A percentile compares a stretch with the other conserved stretches of the same genome.
Evolutionary conservation across 148 eudicot genomes (phyloP).

Genomic region (Hydrangea macrophylla): DNA sequence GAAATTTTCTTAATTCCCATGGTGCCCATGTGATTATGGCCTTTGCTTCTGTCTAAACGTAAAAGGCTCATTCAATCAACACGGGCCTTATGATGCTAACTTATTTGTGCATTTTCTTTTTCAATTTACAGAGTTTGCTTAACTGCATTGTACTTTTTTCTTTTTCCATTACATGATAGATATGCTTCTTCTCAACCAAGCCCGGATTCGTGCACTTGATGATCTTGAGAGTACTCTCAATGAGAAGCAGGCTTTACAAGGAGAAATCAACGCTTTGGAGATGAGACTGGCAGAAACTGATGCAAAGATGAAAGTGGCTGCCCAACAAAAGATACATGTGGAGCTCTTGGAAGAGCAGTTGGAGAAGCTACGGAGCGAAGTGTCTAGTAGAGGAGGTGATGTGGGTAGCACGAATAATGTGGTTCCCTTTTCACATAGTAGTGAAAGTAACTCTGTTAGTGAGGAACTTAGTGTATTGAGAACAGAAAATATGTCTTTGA

Average conservation of each 20-base stretch:
- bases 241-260: slow-evolving; percentile 79
- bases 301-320: slow-evolving; percentile 62
- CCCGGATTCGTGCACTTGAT: slow-evolving; percentile 76
- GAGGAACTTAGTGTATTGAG: slow-evolving; percentile 65
- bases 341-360: slow-evolving; percentile 69
- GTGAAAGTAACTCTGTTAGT: slow-evolving; percentile 29
- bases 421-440: slow-evolving; percentile 25
- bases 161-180: slow-evolving; percentile 37
- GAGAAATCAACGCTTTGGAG: slow-evolving; percentile 71
- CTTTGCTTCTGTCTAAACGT: too few relatives aligned
- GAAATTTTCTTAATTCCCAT: too few relatives aligned
- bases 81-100: too few relatives aligned
- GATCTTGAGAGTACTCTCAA: slow-evolving; percentile 59
- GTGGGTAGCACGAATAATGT: slow-evolving; percentile 24
- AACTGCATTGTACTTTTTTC: slow-evolving; percentile 11
- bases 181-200: slow-evolving; percentile 84
- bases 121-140: slow-evolving; percentile 5
- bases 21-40: too few relatives aligned
- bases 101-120: background rate
- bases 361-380: slow-evolving; percentile 54
- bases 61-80: too few relatives aligned
- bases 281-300: slow-evolving; percentile 83
- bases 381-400: slow-evolving; percentile 39
- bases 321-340: slow-evolving; percentile 72
- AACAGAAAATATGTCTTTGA: slow-evolving; percentile 62